Base-by-base conservation (phyloP, 208 protist species). In the Wallacemonas sp. region DNA sequence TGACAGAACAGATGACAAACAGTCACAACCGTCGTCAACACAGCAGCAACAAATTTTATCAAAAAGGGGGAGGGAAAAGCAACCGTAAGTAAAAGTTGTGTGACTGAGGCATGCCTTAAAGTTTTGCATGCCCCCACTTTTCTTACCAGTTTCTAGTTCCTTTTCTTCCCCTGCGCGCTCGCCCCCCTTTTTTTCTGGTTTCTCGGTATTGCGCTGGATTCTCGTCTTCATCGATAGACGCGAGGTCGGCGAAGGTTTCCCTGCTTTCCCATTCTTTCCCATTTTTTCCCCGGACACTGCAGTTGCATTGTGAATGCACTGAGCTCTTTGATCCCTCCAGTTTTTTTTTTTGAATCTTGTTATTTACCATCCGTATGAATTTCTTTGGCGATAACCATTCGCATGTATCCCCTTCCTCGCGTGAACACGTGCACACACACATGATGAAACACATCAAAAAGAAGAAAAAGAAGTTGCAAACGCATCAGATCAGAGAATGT, bases 361-460 rank as follows among this genome's bases (percentile, higher is more conserved):
- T 50, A 7, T 49, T 18, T 49, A 22, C 16, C 26, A 18, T 16
- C 11, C 22, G 23, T 25, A 16, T 38, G 50, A 57, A 31, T 50
- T 65, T 18, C 20, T 49, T 22, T 49, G 44, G 44, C 44, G 44
- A 49, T 49, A 49, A 49, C 44, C 36, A 41, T 14, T 49, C 44
- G 8, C 44, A 49, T 49, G 44, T 49, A 49, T 16, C 44, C 44
- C 7, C 44, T 10, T 23, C 20, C 20, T 22, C 0, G 20, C 44
- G 44, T 49, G 44, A 7, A 49, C 50, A 25, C 8, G n/a, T 22
- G 29, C 50, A 33, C 26, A 49, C 44, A 22, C 44, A 49, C 44
- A 20, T 28, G 23, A 5, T 22, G 20, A 52, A n/a, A n/a, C n/a
- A n/a, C n/a, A n/a, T n/a, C n/a, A n/a, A n/a, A n/a, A n/a, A n/a